phyloP scores from a whole-genome alignment of 2,329 filamentous ascomycete species.

The Exophiala dermatitidis region DNA sequence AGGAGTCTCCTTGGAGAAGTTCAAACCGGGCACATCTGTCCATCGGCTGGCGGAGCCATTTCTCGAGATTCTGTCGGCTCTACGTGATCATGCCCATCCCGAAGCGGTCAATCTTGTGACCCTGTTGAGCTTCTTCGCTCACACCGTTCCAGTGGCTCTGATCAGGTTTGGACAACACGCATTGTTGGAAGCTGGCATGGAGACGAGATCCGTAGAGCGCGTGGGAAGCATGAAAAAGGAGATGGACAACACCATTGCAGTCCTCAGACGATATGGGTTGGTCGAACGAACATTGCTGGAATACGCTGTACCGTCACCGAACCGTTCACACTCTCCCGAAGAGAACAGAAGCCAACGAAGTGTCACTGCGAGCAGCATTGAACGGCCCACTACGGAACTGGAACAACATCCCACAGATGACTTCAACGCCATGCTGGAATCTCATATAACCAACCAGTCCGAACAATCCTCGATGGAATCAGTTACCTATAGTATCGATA shows the following conservation, averaged over 20 bases:
- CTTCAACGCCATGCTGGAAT: slow-evolving; percentile 13
- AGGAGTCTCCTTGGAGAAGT: slow-evolving; percentile 54
- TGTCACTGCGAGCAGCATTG: slow-evolving; percentile 1
- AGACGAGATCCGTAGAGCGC: slow-evolving; percentile 35
- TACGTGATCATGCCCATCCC: slow-evolving; percentile 34
- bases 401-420: slow-evolving; percentile 2
- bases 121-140: slow-evolving; percentile 58
- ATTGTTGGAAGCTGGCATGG: slow-evolving; percentile 31
- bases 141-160: slow-evolving; percentile 60
- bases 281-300: slow-evolving; percentile 37
- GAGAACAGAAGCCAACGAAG: slow-evolving; percentile 3
- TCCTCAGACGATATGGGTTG: slow-evolving; percentile 41
- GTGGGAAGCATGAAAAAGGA: slow-evolving; percentile 31
- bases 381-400: not conserved
- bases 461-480: slow-evolving; percentile 19
- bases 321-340: slow-evolving; percentile 11
- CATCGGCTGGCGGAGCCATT: slow-evolving; percentile 48
- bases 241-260: slow-evolving; percentile 41
- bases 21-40: slow-evolving; percentile 49
- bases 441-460: slow-evolving; percentile 4
- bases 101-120: slow-evolving; percentile 60
- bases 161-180: slow-evolving; percentile 47
- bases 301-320: slow-evolving; percentile 24
- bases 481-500: slow-evolving; percentile 33
- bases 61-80: slow-evolving; percentile 43